Base-by-base conservation (phyloP, 805 yeast species). In the Hanseniaspora occidentalis region DNA sequence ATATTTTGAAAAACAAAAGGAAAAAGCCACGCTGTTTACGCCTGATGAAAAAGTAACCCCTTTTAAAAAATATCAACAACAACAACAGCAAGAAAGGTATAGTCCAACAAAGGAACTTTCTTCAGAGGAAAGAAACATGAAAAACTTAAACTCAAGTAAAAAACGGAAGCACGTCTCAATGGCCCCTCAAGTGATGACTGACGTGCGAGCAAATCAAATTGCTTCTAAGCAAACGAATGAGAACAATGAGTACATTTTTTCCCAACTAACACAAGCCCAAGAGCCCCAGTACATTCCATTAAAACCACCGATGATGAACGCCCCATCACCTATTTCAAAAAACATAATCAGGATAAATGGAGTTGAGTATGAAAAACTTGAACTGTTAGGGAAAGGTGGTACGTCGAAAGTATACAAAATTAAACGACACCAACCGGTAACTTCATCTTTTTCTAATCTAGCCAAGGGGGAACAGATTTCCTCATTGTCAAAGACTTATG, bases 381-480 rank as follows among this genome's bases (percentile, higher is more conserved):
- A 85, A 52, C 64, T 83, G 11, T 57, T 88, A 16, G 97, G 96
- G 4, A 73, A 82, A 56, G 97, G 96, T 20, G 97, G 96, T 0
- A 73, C 96, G 0, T 86, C 96, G 0, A 84, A 81, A 53, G 97
- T 88, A 17, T 88, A 79, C 64, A 82, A 79, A 55, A 92, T 80
- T 1, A 79, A 50, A 39, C 52, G 50, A 72, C 48, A 64, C 73
- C 0, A 27, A 11, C 26, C 37, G 3, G 38, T 22, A 11, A 25
- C 35, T 22, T 31, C 31, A 19, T n/a, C n/a, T n/a, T n/a, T n/a
- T n/a, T n/a, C n/a, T n/a, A n/a, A n/a, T n/a, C 27, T 22, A 37
- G 13, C 20, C 11, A 29, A 31, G 36, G 31, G 31, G 14, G 23
- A 37, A 37, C 19, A n/a, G 47, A 49, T 35, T 13, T 16, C 31